These are phyloP conservation scores for Rhizopogon vesiculosus DNA, from an alignment of 768 basidiomycete genomes.

Conservation along the genomic window DNA sequence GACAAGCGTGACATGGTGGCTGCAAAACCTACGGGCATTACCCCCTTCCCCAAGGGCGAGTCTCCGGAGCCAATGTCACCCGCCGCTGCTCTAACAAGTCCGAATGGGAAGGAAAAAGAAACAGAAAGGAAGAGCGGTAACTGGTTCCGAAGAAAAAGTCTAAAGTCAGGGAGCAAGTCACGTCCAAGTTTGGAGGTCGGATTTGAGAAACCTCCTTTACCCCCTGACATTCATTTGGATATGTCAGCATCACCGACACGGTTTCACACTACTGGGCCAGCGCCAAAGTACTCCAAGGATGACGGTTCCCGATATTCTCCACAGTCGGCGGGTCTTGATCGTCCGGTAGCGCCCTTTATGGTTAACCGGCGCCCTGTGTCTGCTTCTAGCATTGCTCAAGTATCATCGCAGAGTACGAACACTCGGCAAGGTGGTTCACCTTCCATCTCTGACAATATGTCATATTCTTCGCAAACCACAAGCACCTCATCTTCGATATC, in stretches of 20 bases:
- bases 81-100: slow-evolving; percentile 21
- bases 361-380: slow-evolving; percentile 9
- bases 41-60: slow-evolving; percentile 15
- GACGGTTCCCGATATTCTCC: slow-evolving; percentile 10
- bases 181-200: slow-evolving; percentile 19
- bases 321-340: slow-evolving; percentile 13
- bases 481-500: slow-evolving; percentile 7
- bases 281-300: slow-evolving; percentile 22
- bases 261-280: slow-evolving; percentile 15
- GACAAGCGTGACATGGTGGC: slow-evolving; percentile 13
- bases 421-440: slow-evolving; percentile 22
- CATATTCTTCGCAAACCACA: slow-evolving; percentile 2
- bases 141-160: slow-evolving; percentile 26
- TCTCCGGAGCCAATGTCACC: slow-evolving; percentile 16
- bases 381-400: not conserved
- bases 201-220: slow-evolving; percentile 9
- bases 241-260: slow-evolving; percentile 14
- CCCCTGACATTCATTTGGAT: slow-evolving; percentile 7
- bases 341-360: slow-evolving; percentile 5
- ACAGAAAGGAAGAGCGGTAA: slow-evolving; percentile 33
- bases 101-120: slow-evolving; percentile 29
- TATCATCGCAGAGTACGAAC: slow-evolving; percentile 8
- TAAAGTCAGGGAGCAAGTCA: slow-evolving; percentile 13
- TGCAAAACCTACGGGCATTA: slow-evolving; percentile 12
- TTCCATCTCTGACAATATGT: slow-evolving; percentile 10